Base-by-base conservation (phyloP, 176 grass and related monocot species). In the Themeda triandra region DNA sequence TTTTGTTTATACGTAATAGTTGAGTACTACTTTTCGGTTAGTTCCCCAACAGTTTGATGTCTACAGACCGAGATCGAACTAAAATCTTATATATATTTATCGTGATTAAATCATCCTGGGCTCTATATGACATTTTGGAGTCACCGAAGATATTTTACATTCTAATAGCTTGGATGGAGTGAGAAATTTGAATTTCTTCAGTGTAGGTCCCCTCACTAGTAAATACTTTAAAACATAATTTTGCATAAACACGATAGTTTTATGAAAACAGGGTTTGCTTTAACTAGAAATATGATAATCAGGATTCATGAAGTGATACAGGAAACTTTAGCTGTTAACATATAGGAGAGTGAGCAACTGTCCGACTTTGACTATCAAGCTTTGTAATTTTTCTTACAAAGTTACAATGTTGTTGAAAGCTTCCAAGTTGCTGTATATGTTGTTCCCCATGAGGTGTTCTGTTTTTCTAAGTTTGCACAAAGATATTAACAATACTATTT, bases 401-500 rank as follows among this genome's bases (percentile, higher is more conserved):
- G n/a, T n/a, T n/a, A n/a, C n/a, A n/a, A n/a, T n/a, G n/a, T n/a
- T n/a, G n/a, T n/a, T n/a, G n/a, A n/a, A n/a, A n/a, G n/a, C n/a
- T n/a, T n/a, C n/a, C n/a, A n/a, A n/a, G n/a, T n/a, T n/a, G n/a
- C n/a, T n/a, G n/a, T n/a, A n/a, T n/a, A n/a, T n/a, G n/a, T n/a
- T n/a, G n/a, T n/a, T n/a, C n/a, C n/a, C n/a, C n/a, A n/a, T n/a
- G n/a, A n/a, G n/a, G n/a, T n/a, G n/a, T n/a, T n/a, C n/a, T n/a
- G n/a, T n/a, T n/a, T n/a, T n/a, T n/a, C n/a, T n/a, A n/a, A n/a
- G n/a, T n/a, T n/a, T n/a, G n/a, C n/a, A n/a, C 41, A 37, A 18
- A 51, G 10, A 77, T 67, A 71, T 30, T 76, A 51, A 40, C 76
- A 37, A 15, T 31, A 23, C 25, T 14, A 18, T 84, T 73, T 89